Conservation (phyloP, 1,284 basidiomycete genomes). For the Boletus semigastroideus region DNA sequence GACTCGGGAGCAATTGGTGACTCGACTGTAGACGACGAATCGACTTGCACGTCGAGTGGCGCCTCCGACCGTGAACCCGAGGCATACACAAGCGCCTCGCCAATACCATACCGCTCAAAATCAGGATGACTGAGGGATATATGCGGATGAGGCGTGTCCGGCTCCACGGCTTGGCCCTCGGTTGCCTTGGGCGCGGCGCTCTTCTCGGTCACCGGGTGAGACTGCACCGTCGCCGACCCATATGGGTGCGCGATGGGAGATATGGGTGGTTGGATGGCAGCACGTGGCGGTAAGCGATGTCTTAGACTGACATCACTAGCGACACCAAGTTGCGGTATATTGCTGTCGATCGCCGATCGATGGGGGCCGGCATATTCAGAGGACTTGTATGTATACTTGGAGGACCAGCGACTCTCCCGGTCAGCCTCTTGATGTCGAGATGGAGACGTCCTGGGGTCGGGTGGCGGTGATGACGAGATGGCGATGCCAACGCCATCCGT, state of each 20-base stretch:
- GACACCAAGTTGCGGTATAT: constrained; percentile 19
- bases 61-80: constrained; percentile 16
- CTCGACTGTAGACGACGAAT: background rate
- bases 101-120: constrained; percentile 39
- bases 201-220: background rate
- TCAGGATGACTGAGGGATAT: constrained; percentile 38
- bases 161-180: background rate
- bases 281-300: constrained; percentile 54
- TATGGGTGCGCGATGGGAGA: constrained; percentile 28
- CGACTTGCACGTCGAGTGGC: background rate
- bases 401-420: constrained; percentile 7
- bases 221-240: constrained; percentile 4
- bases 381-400: constrained; percentile 20
- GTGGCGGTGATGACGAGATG: constrained; percentile 56
- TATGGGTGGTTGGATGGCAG: constrained; percentile 24
- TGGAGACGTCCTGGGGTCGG: constrained; percentile 44
- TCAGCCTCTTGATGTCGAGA: constrained; percentile 16
- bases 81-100: constrained; percentile 48
- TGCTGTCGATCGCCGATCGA: constrained; percentile 29
- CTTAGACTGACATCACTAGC: constrained; percentile 41
- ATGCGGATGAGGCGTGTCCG: constrained; percentile 12
- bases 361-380: constrained; percentile 54
- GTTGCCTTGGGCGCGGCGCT: background rate
- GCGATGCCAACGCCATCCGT: constrained; percentile 60
- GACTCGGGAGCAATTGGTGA: constrained; percentile 1